Conservation (phyloP, 805 yeast species). For the Torulaspora delbrueckii region DNA sequence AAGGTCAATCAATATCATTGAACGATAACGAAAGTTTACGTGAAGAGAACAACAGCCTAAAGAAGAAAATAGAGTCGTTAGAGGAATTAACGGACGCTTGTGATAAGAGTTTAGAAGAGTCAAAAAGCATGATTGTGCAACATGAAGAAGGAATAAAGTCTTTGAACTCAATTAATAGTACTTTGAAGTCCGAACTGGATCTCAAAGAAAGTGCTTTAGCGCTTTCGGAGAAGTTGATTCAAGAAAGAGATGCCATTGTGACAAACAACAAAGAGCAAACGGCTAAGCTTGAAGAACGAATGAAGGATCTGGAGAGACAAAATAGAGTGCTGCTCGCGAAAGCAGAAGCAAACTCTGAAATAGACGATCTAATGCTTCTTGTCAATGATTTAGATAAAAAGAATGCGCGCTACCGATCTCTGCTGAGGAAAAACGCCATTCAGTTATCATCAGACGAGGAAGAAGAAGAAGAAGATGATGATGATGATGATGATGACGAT, state of each 20-base stretch:
- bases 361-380: slow-evolving; percentile 69
- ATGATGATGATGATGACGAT: slow-evolving; percentile 11
- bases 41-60: slow-evolving; percentile 1
- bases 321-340: slow-evolving; percentile 11
- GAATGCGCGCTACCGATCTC: slow-evolving; percentile 51
- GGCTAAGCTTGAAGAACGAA: slow-evolving; percentile 5
- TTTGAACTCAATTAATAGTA: neutral
- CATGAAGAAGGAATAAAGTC: neutral
- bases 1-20: slow-evolving; percentile 6
- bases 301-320: slow-evolving; percentile 6
- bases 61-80: neutral
- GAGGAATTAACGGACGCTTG: neutral
- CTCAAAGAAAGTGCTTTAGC: neutral
- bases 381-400: slow-evolving; percentile 74
- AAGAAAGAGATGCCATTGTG: slow-evolving; percentile 1
- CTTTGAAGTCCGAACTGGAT: neutral
- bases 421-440: slow-evolving; percentile 49
- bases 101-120: neutral
- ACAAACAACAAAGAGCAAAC: slow-evolving; percentile 5
- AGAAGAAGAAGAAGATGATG: slow-evolving; percentile 53
- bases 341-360: slow-evolving; percentile 22
- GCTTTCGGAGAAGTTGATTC: neutral
- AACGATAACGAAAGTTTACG: neutral
- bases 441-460: slow-evolving; percentile 70
- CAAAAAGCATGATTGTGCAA: neutral